phyloP scores from a whole-genome alignment of 768 basidiomycete genomes.

The Mycena vitilis region DNA sequence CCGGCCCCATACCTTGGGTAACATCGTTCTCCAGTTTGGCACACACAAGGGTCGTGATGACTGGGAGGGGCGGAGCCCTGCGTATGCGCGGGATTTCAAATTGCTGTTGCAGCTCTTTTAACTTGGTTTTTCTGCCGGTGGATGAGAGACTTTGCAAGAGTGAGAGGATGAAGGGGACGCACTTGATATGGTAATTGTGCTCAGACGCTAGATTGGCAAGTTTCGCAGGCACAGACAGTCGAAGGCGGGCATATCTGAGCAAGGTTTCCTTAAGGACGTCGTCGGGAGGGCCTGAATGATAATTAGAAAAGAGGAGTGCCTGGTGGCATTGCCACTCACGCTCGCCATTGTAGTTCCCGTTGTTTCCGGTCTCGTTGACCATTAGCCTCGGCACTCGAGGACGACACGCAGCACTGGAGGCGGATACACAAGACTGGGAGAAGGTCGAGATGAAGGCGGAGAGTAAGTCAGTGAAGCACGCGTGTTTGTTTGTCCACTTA shows the following conservation, averaged over 20 bases:
- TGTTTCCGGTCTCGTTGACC: too few species aligned
- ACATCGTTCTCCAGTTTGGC: conserved; percentile 4
- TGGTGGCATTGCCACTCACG: too few species aligned
- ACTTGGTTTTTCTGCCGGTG: neutral
- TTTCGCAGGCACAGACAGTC: neutral
- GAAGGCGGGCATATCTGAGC: neutral
- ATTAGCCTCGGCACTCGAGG: too few species aligned
- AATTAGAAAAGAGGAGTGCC: too few species aligned
- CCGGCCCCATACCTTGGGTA: neutral
- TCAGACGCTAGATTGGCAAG: neutral
- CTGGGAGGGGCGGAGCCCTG: conserved; percentile 6
- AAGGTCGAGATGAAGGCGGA: too few species aligned
- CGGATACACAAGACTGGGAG: too few species aligned
- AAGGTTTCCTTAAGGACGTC: conserved; percentile 5
- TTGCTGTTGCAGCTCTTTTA: conserved; percentile 5
- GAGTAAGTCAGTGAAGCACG: too few species aligned
- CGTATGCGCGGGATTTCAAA: conserved; percentile 15
- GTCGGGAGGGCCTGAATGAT: conserved; percentile 11
- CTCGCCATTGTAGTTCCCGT: too few species aligned
- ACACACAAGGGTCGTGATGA: conserved; percentile 6
- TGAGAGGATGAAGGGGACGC: neutral
- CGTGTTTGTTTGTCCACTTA: too few species aligned
- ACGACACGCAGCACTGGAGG: too few species aligned
- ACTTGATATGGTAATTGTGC: conserved; percentile 11
- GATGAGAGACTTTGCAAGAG: neutral